These are phyloP conservation scores for Guadua angustifolia DNA, from an alignment of 176 grass and related monocot species.

Conservation along the genomic window DNA sequence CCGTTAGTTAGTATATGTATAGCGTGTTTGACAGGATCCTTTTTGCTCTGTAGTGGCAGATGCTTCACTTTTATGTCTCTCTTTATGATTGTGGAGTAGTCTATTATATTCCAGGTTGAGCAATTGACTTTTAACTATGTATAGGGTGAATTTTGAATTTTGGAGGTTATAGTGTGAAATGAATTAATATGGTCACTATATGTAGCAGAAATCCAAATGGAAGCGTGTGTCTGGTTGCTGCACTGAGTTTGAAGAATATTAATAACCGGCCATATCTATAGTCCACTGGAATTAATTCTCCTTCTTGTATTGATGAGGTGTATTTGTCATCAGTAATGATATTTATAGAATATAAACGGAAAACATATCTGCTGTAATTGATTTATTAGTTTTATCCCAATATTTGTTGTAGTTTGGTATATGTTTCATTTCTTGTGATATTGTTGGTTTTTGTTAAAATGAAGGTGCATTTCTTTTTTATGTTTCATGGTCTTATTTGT, in stretches of 20 bases:
- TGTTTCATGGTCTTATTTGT: conserved; percentile 46
- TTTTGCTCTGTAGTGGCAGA: background rate
- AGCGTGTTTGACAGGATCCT: background rate
- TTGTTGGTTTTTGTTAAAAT: conserved; percentile 12
- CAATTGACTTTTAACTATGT: background rate
- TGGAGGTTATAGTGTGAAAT: conserved; percentile 8
- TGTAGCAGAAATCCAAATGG: conserved; percentile 14
- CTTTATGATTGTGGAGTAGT: background rate
- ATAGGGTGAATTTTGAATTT: background rate
- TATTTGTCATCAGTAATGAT: background rate
- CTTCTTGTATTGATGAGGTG: background rate
- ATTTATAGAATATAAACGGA: background rate
- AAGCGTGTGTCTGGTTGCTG: background rate
- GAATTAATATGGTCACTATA: background rate
- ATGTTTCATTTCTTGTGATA: background rate
- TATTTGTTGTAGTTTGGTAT: background rate
- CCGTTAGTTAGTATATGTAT: background rate
- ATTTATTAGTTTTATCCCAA: background rate
- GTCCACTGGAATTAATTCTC: background rate
- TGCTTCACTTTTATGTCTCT: background rate
- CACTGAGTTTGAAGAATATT: background rate
- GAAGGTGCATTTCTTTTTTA: conserved; percentile 29
- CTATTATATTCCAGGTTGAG: background rate
- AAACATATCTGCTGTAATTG: background rate
- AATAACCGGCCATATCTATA: conserved; percentile 15